Evolutionary conservation across 2,329 filamentous ascomycete species (phyloP), one percentile per base, ranked within the genome.

Genomic region (Neurospora sp.): DNA sequence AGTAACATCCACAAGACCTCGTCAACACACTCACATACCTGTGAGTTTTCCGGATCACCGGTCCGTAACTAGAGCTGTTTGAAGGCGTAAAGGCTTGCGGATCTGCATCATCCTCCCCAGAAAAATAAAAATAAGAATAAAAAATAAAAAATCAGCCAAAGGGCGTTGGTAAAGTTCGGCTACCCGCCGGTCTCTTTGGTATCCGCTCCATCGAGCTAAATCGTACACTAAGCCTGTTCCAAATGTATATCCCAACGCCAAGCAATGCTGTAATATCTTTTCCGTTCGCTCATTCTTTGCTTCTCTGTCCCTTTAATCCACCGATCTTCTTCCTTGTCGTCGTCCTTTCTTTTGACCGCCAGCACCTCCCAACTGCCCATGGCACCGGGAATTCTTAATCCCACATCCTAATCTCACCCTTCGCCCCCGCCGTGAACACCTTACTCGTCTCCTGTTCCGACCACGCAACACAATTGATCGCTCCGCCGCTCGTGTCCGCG

Each of bases 401-500:
- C 93, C 94, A 98, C 79, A 95, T 95, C 79, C 91, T 92, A 72
- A 99, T 92, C 66, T 91, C 85, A 5, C 96, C 95, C 76, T 97
- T 93, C 80, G 96, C 81, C 23, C 96, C 96, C 12, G 93, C 96
- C 38, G 94, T 96, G 1, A 91, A 92, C 41, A 98, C 89, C 85
- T 97, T 97, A 78, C 91, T 96, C 19, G 91, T 96, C 84, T 99
- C 96, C 81, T 97, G 92, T n/a, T 95, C 93, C 80, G 98, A 94
- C 95, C 96, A 99, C 79, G 92, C 91, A 70, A 96, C 88, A 74
- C 91, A 92, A n/a, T 93, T 92, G 69, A 97, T 86, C 5, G 94
- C 89, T 68, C 91, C 88, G 69, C 93, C 93, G 71, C 92, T 89
- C 33, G 92, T 91, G 74, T 93, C 91, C 28, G 93, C 94, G 81